These are phyloP conservation scores for Emergomyces orientalis DNA, from an alignment of 2,329 filamentous ascomycete species.

Conservation along the genomic window DNA sequence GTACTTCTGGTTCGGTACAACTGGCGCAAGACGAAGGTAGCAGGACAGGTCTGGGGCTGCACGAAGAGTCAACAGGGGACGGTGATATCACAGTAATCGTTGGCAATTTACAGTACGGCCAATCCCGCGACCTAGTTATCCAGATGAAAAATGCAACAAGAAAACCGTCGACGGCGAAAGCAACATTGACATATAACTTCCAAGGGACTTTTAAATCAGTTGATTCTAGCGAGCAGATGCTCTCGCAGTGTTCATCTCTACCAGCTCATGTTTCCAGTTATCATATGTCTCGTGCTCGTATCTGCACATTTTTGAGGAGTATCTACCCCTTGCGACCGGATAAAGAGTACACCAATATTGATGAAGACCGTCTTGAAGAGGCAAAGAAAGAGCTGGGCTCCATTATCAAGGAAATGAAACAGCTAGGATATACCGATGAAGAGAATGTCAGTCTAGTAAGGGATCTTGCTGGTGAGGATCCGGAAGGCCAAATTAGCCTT, in stretches of 20 bases:
- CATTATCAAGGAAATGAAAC: conserved; percentile 31
- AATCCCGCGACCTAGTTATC: conserved; percentile 49
- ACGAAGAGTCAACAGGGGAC: conserved; percentile 25
- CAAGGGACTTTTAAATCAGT: conserved; percentile 7
- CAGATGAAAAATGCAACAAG: conserved; percentile 20
- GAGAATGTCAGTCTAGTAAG: conserved; percentile 38
- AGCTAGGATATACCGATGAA: conserved; percentile 28
- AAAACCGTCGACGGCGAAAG: conserved; percentile 22
- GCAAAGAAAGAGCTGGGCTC: conserved; percentile 21
- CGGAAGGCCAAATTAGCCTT: conserved; percentile 44
- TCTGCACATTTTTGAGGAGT: conserved; percentile 44
- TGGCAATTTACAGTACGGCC: conserved; percentile 52
- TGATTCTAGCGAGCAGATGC: conserved; percentile 3
- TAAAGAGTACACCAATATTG: conserved; percentile 30
- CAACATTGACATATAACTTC: conserved; percentile 17
- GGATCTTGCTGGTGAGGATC: conserved; percentile 40
- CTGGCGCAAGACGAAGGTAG: conserved; percentile 19
- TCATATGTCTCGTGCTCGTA: conserved; percentile 43
- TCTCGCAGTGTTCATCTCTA: neutral
- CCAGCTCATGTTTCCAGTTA: conserved; percentile 31
- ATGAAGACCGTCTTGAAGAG: neutral
- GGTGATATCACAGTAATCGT: conserved; percentile 20
- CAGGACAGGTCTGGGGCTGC: conserved; percentile 26
- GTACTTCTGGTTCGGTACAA: conserved; percentile 14
- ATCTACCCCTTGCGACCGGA: conserved; percentile 34